Conservation (phyloP, 495 filamentous ascomycete genomes). For the Lepidopterella palustris region DNA sequence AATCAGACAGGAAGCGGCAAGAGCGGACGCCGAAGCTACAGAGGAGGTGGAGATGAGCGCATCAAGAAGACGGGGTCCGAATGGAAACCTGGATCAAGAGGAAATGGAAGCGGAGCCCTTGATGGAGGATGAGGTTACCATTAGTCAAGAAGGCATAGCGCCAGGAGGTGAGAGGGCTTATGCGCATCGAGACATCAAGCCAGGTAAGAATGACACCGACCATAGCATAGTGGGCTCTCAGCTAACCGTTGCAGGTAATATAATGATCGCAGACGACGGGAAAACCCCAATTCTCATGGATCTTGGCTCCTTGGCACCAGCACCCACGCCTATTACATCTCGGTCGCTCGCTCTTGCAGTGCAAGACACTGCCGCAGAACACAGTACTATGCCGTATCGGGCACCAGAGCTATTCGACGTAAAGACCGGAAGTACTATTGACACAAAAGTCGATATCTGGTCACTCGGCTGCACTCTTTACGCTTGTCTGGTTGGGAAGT, state of each 20-base stretch:
- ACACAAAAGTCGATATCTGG: slow-evolving; percentile 98
- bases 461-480: slow-evolving; percentile 93
- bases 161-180: slow-evolving; percentile 73
- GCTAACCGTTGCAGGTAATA: slow-evolving; percentile 59
- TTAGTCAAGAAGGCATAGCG: slow-evolving; percentile 61
- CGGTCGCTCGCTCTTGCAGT: slow-evolving; percentile 84
- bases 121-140: slow-evolving; percentile 76
- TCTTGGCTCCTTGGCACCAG: slow-evolving; percentile 82
- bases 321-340: slow-evolving; percentile 87
- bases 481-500: slow-evolving; percentile 91
- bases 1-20: slow-evolving; percentile 52
- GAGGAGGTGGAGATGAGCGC: slow-evolving; percentile 47
- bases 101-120: slow-evolving; percentile 68
- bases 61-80: slow-evolving; percentile 33
- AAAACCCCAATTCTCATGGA: slow-evolving; percentile 95
- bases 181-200: slow-evolving; percentile 96
- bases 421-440: slow-evolving; percentile 83
- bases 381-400: slow-evolving; percentile 97
- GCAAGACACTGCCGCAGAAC: slow-evolving; percentile 90
- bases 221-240: not conserved
- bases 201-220: no score
- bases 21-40: slow-evolving; percentile 53
- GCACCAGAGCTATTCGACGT: slow-evolving; percentile 98
- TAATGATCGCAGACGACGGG: slow-evolving; percentile 90
- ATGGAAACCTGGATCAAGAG: slow-evolving; percentile 54